Evolutionary conservation across 73 alveolate species (phyloP), one percentile per base, ranked within the genome.

Genomic region (Paramecium octaurelia): DNA sequence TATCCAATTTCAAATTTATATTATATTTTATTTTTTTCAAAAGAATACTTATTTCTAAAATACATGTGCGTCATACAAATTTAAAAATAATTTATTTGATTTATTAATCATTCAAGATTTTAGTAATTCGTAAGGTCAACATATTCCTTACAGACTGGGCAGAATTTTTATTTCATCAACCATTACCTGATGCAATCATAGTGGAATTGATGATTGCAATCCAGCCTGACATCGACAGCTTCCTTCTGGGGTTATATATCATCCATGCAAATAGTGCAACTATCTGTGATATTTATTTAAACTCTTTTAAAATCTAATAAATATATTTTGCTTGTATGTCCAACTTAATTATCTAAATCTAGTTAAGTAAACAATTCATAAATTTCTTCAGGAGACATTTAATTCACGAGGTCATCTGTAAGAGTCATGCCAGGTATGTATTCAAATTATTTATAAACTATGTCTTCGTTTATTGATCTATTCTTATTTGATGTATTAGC

Each of bases 1-100:
- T 68, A 68, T 73, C 87, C 87, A 31, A 27, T 34, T 68, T 68
- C 46, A 68, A 68, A 68, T 31, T 64, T 64, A 68, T 31, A 68
- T 68, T 68, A 27, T 31, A 68, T 27, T 11, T 68, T 68, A 24
- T 68, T 27, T 34, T 68, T 68, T 31, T 27, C 46, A 31, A 68
- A 31, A 31, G 29, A 27, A 64, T 64, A 31, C 50, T 64, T 31
- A 64, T 64, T 31, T 10, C 46, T 27, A 7, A 64, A 64, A 11
- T 64, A 16, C 0, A 64, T 64, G 84, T 23, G 27, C 84, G 84
- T 64, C 84, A 64, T 64, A 31, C 27, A 31, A 10, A 48, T 48
- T 64, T 3, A 27, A 31, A 59, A 11, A 64, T 31, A 64, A 64
- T 24, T 35, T 64, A 27, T 31, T 27, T 31, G 21, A 14, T 16